Evolutionary conservation across 106 monocot species (phyloP).

Genomic region (Alisma plantagoaquatica): DNA sequence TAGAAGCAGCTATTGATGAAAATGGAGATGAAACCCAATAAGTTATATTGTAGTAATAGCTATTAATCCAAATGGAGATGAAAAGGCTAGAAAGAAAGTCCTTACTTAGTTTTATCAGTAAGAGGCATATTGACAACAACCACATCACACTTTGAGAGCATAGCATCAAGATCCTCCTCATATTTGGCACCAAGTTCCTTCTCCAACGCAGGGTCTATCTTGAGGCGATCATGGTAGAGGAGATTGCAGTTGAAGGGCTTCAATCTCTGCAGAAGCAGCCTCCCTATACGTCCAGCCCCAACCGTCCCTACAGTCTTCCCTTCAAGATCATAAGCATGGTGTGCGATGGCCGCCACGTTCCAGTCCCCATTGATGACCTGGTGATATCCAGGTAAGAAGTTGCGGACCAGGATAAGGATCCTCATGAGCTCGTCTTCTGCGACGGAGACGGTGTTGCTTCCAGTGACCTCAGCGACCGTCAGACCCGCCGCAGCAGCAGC

Average conservation of each 20-base stretch:
- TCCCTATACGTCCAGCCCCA: conserved; percentile 87
- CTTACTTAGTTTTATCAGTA: conserved; percentile 85
- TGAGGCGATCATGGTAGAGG: conserved; percentile 73
- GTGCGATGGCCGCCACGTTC: conserved; percentile 81
- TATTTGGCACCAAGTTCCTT: conserved; percentile 69
- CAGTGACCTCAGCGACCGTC: conserved; percentile 94
- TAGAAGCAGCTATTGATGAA: no score
- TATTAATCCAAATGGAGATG: no score
- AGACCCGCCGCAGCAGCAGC: conserved; percentile 78
- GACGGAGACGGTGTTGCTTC: conserved; percentile 90
- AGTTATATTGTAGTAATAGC: no score
- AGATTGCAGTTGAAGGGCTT: conserved; percentile 92
- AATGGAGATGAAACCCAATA: no score
- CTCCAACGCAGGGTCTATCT: conserved; percentile 70
- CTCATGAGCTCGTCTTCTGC: conserved; percentile 98
- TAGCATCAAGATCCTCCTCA: conserved; percentile 87
- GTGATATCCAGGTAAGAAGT: conserved; percentile 83
- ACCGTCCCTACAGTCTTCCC: conserved; percentile 93
- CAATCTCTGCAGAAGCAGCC: conserved; percentile 69
- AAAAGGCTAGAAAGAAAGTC: no score
- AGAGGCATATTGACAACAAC: conserved; percentile 81
- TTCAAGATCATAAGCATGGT: conserved; percentile 89
- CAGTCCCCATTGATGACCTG: conserved; percentile 85
- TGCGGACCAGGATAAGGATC: conserved; percentile 75
- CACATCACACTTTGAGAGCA: conserved; percentile 92